Base-by-base conservation (phyloP, 805 yeast genomes). In the Wickerhamiella brachini region DNA sequence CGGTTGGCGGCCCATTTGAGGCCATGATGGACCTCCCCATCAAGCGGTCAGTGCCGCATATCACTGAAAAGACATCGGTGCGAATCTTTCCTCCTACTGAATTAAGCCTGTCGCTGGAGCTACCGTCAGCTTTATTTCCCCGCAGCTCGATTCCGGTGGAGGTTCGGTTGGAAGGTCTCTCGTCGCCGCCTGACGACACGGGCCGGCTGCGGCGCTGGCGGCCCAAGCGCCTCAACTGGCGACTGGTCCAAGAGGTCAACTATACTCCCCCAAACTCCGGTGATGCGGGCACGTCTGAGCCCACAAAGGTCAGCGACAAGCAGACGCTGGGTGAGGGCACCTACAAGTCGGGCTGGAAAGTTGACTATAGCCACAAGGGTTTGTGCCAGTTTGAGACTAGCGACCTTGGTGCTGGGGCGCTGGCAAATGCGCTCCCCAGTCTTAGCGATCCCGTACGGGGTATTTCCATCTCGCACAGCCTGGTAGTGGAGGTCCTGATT, bases 81-180 rank as follows among this genome's bases (percentile, higher is more conserved):
- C 76, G 99, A 54, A 85, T 93, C 1, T 93, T 93, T 66, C 98
- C 98, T 0, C 97, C 99, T 7, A 90, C 97, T 0, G 85, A 83
- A 44, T 81, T 93, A 38, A 81, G 87, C 2, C 94, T 95, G 6
- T 78, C 83, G 24, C 93, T 95, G 8, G 83, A 81, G 15, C 70
- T 93, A 48, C 98, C 98, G 1, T 84, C 84, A 56, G 95, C 88
- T 15, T 76, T 85, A 31, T 85, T 85, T 65, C 97, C 97, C 12
- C 82, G 85, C 63, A 83, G 95, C 0, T 73, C 82, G 0, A 86
- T 93, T 62, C 83, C 93, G 0, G 73, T 90, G 21, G 97, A 88
- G 62, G 70, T 93, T 61, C 79, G 81, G 57, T 68, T 93, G 60
- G 95, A 87, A 59, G 70, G 76, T 5, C 48, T 57, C 8, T 48